Percentiles rank a stretch among this genome's conserved stretches.
Conservation (phyloP, 2,329 filamentous ascomycete species). For the Xylaria hypoxylon region DNA sequence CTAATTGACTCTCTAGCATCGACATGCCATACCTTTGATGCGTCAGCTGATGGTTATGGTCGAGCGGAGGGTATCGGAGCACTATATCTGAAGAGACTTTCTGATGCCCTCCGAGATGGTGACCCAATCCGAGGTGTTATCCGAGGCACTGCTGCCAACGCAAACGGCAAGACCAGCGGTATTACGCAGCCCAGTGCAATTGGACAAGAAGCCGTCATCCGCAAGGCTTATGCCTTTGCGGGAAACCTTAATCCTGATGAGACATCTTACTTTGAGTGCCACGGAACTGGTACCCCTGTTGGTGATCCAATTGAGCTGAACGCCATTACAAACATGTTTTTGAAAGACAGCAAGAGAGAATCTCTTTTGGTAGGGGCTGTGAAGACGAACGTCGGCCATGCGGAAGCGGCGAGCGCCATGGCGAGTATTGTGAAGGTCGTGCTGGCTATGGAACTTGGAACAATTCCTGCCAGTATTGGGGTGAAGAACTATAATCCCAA, state of each 20-base stretch:
- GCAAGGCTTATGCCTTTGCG: conserved; percentile 32
- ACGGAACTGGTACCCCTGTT: conserved; percentile 43
- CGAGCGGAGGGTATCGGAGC: conserved; percentile 29
- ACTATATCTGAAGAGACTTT: conserved; percentile 30
- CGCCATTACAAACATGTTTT: conserved; percentile 20
- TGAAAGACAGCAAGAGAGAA: conserved; percentile 8
- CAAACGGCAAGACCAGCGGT: conserved; percentile 41
- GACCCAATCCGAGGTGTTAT: conserved; percentile 46
- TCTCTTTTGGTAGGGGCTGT: conserved; percentile 17
- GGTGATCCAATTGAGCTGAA: conserved; percentile 44
- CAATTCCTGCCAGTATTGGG: conserved; percentile 29
- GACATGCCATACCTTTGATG: conserved; percentile 44
- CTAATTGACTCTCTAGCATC: conserved; percentile 39
- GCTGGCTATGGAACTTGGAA: conserved; percentile 31
- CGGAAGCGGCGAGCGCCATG: conserved; percentile 40
- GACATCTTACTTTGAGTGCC: conserved; percentile 44
- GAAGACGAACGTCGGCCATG: conserved; percentile 44
- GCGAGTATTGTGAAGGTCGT: conserved; percentile 36
- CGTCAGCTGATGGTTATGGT: conserved; percentile 28
- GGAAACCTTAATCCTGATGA: conserved; percentile 29
- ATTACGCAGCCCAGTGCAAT: conserved; percentile 46
- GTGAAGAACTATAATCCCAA: conserved; percentile 30
- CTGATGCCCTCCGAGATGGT: conserved; percentile 29
- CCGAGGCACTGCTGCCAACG: conserved; percentile 42
- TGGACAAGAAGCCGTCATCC: conserved; percentile 39